Base-by-base conservation (phyloP, 2,329 filamentous ascomycete genomes). In the Pseudohalonectria lignicola region DNA sequence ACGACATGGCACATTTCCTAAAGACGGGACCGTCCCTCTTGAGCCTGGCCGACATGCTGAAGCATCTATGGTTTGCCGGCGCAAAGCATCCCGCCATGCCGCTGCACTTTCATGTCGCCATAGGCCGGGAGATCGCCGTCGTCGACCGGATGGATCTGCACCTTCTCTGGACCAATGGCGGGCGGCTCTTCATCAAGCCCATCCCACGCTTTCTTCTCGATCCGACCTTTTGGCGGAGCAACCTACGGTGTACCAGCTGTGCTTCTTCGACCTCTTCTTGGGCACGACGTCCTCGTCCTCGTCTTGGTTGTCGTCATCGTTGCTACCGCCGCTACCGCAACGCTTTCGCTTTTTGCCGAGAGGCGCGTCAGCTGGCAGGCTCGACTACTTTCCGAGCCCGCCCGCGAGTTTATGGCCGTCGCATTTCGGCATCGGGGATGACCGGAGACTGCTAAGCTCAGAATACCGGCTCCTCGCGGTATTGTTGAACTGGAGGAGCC, bases 211-310 rank as follows among this genome's bases (percentile, higher is more conserved):
- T 39, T 25, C 26, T 41, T 9, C 36, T 41, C 19, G 26, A 38
- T 25, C 19, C 10, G 6, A 16, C 18, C n/a, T 41, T 41, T 6
- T 41, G 36, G 35, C 2, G 17, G 3, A 4, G 11, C 4, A 7
- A 41, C 8, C 36, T 41, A 17, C 30, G 12, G 18, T 45, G 43
- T 25, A 39, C 39, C 21, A 11, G 12, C 28, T 44, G 42, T 34
- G n/a, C 16, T 13, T n/a, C n/a, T n/a, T n/a, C n/a, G n/a, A n/a
- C n/a, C n/a, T n/a, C n/a, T n/a, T n/a, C n/a, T n/a, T n/a, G n/a
- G n/a, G n/a, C n/a, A n/a, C n/a, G n/a, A n/a, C n/a, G n/a, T n/a
- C n/a, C n/a, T n/a, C n/a, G n/a, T n/a, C n/a, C n/a, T n/a, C n/a
- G n/a, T n/a, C n/a, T n/a, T n/a, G n/a, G n/a, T n/a, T n/a, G n/a